A percentile compares a stretch with the other conserved stretches of the same genome.
phyloP scores from a whole-genome alignment of 768 basidiomycete species.

The Lactarius sp. region DNA sequence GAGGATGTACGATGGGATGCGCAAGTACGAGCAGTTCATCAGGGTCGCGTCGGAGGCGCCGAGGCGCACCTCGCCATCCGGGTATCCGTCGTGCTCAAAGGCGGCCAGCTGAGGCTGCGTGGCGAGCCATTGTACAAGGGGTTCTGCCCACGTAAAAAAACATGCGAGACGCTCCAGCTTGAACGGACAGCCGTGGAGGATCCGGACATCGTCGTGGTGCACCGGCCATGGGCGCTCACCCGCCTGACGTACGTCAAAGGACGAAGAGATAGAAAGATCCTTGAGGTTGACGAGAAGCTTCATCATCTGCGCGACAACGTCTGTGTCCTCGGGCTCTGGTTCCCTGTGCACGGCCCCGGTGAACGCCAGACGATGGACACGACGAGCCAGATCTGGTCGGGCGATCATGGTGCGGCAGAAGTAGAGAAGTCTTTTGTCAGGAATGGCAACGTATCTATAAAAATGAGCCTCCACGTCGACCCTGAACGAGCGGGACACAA shows the following conservation, averaged over 20 bases:
- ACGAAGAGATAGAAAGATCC: conserved; percentile 18
- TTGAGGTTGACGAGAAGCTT: conserved; percentile 14
- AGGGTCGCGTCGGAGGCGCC: background rate
- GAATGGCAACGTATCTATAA: conserved; percentile 15
- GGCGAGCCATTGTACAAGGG: conserved; percentile 11
- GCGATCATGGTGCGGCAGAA: conserved; percentile 22
- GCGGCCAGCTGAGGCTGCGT: conserved; percentile 16
- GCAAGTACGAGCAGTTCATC: conserved; percentile 3
- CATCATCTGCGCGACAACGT: conserved; percentile 13
- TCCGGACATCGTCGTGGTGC: conserved; percentile 4
- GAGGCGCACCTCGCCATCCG: background rate
- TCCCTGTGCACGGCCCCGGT: conserved; percentile 15
- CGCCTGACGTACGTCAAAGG: background rate
- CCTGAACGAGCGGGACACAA: conserved; percentile 16
- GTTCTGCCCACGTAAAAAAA: conserved; percentile 12
- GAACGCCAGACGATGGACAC: conserved; percentile 17
- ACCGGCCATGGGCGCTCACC: conserved; percentile 12
- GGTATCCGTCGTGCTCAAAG: conserved; percentile 18
- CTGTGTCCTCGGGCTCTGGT: conserved; percentile 9
- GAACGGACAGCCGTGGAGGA: conserved; percentile 17
- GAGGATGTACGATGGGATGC: conserved; percentile 19
- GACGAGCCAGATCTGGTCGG: conserved; percentile 21
- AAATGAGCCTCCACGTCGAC: conserved; percentile 10
- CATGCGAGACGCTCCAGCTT: conserved; percentile 15
- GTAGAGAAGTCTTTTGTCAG: conserved; percentile 10